Evolutionary conservation across 78 protist genomes (phyloP).

Genomic region (Speleostelium caveatum): DNA sequence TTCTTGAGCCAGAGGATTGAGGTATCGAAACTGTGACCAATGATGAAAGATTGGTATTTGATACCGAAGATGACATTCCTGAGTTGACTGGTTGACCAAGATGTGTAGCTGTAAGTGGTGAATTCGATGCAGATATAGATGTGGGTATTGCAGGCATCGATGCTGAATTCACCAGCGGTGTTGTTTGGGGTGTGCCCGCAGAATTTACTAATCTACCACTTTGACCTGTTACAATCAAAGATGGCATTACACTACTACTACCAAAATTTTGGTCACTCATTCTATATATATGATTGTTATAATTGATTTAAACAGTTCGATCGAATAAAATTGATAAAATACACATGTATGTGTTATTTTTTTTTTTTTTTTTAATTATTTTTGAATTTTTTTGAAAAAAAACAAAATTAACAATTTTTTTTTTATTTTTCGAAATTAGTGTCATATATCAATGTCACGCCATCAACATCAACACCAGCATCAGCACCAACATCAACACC

Average conservation of each 20-base stretch:
- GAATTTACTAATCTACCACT: constrained; percentile 7
- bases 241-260: too few relatives aligned
- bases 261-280: too few relatives aligned
- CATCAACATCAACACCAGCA: neutral
- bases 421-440: too few relatives aligned
- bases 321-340: too few relatives aligned
- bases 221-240: too few relatives aligned
- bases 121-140: constrained; percentile 17
- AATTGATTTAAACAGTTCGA: too few relatives aligned
- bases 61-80: neutral
- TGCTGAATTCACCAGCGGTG: neutral
- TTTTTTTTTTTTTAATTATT: too few relatives aligned
- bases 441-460: too few relatives aligned
- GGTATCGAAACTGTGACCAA: neutral
- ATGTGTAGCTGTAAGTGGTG: constrained; percentile 1
- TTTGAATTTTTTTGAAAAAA: too few relatives aligned
- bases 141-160: neutral
- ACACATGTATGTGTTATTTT: neutral
- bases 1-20: neutral
- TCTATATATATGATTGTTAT: too few relatives aligned
- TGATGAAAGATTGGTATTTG: neutral
- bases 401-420: too few relatives aligned
- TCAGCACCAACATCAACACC: neutral
- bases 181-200: constrained; percentile 5
- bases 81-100: neutral